These are phyloP conservation scores for Pichia inconspicua DNA, from an alignment of 1,139 yeast species.

Conservation along the genomic window DNA sequence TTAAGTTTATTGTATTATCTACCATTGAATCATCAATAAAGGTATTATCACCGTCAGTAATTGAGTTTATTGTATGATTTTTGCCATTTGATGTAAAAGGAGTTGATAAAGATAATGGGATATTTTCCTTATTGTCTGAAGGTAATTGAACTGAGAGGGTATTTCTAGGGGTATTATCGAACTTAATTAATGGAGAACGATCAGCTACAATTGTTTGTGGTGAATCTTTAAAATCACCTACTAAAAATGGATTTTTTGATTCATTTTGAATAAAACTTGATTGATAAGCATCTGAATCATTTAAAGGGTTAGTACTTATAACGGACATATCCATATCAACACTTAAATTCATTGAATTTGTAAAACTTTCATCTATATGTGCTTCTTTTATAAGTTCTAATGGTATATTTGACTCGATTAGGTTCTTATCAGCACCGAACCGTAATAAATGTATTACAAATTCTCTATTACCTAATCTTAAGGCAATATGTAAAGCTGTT, in stretches of 20 bases:
- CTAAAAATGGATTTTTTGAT: conserved; percentile 6
- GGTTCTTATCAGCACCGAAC: conserved; percentile 36
- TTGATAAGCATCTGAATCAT: neutral
- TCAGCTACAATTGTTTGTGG: conserved; percentile 9
- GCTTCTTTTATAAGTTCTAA: conserved; percentile 20
- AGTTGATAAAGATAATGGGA: conserved; percentile 13
- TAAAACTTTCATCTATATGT: conserved; percentile 14
- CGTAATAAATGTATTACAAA: conserved; percentile 30
- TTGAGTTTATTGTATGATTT: neutral
- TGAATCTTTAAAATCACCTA: conserved; percentile 1
- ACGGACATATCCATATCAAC: neutral
- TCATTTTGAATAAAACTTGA: neutral
- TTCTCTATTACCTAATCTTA: conserved; percentile 33
- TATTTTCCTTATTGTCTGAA: conserved; percentile 25
- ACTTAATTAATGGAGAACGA: conserved; percentile 5
- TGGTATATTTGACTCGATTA: conserved; percentile 19
- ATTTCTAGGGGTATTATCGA: neutral
- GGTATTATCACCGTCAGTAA: conserved; percentile 2
- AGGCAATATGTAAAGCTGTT: conserved; percentile 60
- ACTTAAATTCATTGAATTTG: neutral
- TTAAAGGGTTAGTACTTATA: neutral
- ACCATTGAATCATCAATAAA: neutral
- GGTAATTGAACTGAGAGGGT: neutral
- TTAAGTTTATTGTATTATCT: neutral
- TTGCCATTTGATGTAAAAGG: neutral